Conservation (phyloP, 768 basidiomycete genomes). For the Kwoniella bestiolae region DNA sequence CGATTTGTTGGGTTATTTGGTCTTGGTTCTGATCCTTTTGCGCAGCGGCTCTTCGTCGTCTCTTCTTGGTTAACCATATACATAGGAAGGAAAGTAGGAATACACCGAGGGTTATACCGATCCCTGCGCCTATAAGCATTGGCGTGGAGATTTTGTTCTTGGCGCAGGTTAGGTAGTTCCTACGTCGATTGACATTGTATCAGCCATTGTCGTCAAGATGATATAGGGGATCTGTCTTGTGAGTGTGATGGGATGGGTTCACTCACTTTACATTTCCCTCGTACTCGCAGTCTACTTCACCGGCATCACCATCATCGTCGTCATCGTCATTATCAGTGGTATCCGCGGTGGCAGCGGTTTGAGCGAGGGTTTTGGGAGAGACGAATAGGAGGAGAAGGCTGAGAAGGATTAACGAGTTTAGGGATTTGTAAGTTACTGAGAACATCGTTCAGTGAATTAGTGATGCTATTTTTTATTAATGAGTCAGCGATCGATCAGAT, state of each 20-base stretch:
- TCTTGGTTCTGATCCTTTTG: background rate
- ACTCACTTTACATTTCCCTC: slow-evolving; percentile 12
- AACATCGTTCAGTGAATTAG: too few relatives aligned
- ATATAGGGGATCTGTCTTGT: too few relatives aligned
- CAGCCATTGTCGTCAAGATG: too few relatives aligned
- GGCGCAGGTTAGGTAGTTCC: slow-evolving; percentile 42
- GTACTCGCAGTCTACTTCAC: slow-evolving; percentile 10
- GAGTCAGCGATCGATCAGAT: background rate
- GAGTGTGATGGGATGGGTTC: too few relatives aligned
- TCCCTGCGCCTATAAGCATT: slow-evolving; percentile 39
- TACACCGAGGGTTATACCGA: slow-evolving; percentile 39
- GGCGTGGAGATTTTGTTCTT: slow-evolving; percentile 37
- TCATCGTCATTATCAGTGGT: background rate
- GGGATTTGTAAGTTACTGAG: background rate
- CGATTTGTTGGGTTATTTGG: background rate
- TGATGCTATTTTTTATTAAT: too few relatives aligned
- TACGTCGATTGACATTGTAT: too few relatives aligned
- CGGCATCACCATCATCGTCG: background rate
- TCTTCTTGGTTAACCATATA: slow-evolving; percentile 35
- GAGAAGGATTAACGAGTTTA: background rate
- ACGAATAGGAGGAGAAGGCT: background rate
- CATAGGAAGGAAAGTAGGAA: slow-evolving; percentile 36
- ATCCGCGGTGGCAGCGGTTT: background rate
- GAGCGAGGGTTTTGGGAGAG: background rate
- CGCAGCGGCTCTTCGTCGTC: slow-evolving; percentile 6